These are phyloP conservation scores for Wickerhamomyces alni DNA, from an alignment of 805 yeast species.

Conservation along the genomic window DNA sequence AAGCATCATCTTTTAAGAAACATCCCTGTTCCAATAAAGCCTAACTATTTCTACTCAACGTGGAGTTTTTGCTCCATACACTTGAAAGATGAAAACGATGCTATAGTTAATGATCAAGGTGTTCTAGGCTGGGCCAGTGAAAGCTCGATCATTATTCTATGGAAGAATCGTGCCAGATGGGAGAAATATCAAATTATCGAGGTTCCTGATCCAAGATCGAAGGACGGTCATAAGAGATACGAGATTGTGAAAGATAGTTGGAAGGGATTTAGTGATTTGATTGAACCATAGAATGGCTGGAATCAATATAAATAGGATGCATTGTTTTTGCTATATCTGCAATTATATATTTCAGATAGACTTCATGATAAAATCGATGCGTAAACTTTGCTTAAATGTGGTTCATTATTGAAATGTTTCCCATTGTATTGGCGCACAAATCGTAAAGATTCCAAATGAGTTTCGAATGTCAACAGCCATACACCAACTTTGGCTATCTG, in stretches of 20 bases:
- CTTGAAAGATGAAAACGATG: constrained; percentile 27
- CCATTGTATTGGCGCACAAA: constrained; percentile 54
- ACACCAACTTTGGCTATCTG: constrained; percentile 5
- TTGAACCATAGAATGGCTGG: not conserved
- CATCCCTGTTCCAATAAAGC: constrained; percentile 52
- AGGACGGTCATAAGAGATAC: constrained; percentile 34
- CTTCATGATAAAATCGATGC: constrained; percentile 19
- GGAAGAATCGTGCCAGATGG: constrained; percentile 75
- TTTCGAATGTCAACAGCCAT: constrained; percentile 40
- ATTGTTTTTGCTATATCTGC: not conserved
- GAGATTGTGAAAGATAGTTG: constrained; percentile 66
- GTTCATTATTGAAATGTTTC: constrained; percentile 23
- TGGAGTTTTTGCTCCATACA: constrained; percentile 85
- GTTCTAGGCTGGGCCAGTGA: constrained; percentile 68
- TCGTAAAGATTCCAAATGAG: constrained; percentile 38
- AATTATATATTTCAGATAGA: too few relatives aligned
- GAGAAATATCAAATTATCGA: constrained; percentile 76
- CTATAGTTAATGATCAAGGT: constrained; percentile 32
- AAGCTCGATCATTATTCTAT: constrained; percentile 64
- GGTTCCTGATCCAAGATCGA: constrained; percentile 22
- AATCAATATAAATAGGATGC: too few relatives aligned
- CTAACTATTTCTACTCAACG: constrained; percentile 71
- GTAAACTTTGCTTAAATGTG: constrained; percentile 22
- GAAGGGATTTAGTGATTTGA: constrained; percentile 40
- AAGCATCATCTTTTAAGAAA: constrained; percentile 62